Conservation (phyloP, 2,329 filamentous ascomycete species). For the Camptophora hylomeconis region DNA sequence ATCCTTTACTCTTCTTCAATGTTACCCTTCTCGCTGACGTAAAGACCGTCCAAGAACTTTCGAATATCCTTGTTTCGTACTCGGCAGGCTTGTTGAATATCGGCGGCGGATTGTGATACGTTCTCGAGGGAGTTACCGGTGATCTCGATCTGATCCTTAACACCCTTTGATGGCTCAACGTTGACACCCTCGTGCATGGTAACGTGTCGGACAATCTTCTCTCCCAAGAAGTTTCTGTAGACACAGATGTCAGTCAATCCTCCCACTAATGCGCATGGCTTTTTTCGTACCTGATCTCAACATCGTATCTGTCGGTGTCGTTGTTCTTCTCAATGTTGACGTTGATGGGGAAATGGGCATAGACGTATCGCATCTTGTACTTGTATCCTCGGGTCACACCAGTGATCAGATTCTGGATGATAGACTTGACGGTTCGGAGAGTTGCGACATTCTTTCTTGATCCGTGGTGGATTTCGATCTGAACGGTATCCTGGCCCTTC, state of each 20-base stretch:
- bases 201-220: slow-evolving; percentile 96
- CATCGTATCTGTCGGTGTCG: slow-evolving; percentile 76
- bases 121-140: slow-evolving; percentile 90
- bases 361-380: slow-evolving; percentile 99
- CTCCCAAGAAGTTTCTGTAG: slow-evolving; percentile 88
- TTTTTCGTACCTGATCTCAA: slow-evolving; percentile 82
- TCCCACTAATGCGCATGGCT: slow-evolving; percentile 4
- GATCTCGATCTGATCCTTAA: slow-evolving; percentile 96
- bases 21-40: slow-evolving; percentile 98
- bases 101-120: slow-evolving; percentile 94
- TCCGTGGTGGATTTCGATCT: slow-evolving; percentile 98
- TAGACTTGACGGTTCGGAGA: slow-evolving; percentile 90
- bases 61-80: slow-evolving; percentile 99
- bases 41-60: slow-evolving; percentile 99
- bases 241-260: slow-evolving; percentile 19
- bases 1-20: slow-evolving; percentile 48
- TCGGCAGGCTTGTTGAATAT: slow-evolving; percentile 99
- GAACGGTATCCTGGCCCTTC: slow-evolving; percentile 45
- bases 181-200: slow-evolving; percentile 82
- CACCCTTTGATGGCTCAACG: slow-evolving; percentile 74
- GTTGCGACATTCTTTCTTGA: slow-evolving; percentile 94
- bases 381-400: slow-evolving; percentile 99
- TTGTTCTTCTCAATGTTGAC: slow-evolving; percentile 96
- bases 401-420: slow-evolving; percentile 98
- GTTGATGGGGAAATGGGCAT: slow-evolving; percentile 99